A percentile compares a stretch with the other conserved stretches of the same genome.
Evolutionary conservation across 768 basidiomycete genomes (phyloP).

Genomic region (Postia placenta): DNA sequence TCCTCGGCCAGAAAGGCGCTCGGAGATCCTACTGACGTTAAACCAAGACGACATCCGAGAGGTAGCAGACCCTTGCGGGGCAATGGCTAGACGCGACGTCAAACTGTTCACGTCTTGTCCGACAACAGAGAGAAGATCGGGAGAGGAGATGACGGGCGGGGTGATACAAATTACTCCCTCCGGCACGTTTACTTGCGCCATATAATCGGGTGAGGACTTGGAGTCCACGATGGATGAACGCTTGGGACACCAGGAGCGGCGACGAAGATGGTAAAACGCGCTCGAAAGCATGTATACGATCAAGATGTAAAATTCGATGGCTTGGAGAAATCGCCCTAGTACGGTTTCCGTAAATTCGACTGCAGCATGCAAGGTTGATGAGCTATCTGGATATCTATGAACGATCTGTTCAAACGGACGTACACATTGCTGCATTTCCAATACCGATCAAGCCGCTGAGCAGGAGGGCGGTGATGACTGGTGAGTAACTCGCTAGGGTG

Average conservation of each 20-base stretch:
- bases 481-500: constrained; percentile 39
- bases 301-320: constrained; percentile 55
- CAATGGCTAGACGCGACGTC: background rate
- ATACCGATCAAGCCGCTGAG: constrained; percentile 48
- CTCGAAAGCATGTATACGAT: constrained; percentile 51
- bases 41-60: constrained; percentile 34
- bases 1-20: constrained; percentile 9
- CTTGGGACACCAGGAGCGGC: constrained; percentile 10
- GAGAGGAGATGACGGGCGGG: constrained; percentile 9
- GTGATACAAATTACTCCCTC: constrained; percentile 5
- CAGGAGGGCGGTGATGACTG: constrained; percentile 45
- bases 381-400: too few species aligned
- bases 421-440: constrained; percentile 52
- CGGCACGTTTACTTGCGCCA: constrained; percentile 5
- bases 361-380: too few species aligned
- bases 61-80: constrained; percentile 1
- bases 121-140: constrained; percentile 4
- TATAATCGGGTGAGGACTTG: constrained; percentile 20
- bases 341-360: constrained; percentile 65
- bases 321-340: constrained; percentile 61
- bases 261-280: constrained; percentile 28
- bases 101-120: background rate
- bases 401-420: constrained; percentile 26
- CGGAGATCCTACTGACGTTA: constrained; percentile 22
- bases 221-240: constrained; percentile 6